These are phyloP conservation scores for Fusarium nurragi DNA, from an alignment of 2,329 filamentous ascomycete species.

Conservation along the genomic window DNA sequence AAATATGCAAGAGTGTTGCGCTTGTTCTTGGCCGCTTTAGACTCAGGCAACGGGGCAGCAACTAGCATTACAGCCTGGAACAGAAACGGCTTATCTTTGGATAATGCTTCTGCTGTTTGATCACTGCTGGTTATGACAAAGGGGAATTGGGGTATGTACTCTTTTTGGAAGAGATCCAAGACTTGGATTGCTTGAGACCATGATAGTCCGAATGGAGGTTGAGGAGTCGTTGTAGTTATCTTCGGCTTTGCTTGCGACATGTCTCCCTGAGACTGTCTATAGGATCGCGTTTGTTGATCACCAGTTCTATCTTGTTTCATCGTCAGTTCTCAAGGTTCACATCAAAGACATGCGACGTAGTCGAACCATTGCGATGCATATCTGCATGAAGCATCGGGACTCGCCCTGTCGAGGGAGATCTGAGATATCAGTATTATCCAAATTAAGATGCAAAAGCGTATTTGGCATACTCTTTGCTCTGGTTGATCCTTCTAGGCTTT, in stretches of 20 bases:
- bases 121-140: slow-evolving; percentile 50
- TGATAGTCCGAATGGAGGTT: slow-evolving; percentile 50
- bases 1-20: slow-evolving; percentile 55
- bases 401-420: neutral
- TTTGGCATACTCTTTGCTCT: slow-evolving; percentile 37
- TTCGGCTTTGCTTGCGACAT: neutral
- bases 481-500: slow-evolving; percentile 46
- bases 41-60: slow-evolving; percentile 45
- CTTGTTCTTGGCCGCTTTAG: slow-evolving; percentile 52
- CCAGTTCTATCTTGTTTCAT: neutral
- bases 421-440: neutral
- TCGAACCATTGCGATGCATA: neutral
- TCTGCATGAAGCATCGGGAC: neutral
- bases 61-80: slow-evolving; percentile 53
- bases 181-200: slow-evolving; percentile 52
- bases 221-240: neutral
- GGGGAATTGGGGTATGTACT: slow-evolving; percentile 51
- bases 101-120: slow-evolving; percentile 45
- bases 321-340: neutral
- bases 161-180: slow-evolving; percentile 47
- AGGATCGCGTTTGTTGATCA: neutral
- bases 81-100: slow-evolving; percentile 50
- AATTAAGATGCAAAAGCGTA: neutral
- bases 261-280: neutral
- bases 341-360: neutral